Percentiles rank a stretch among this genome's conserved stretches.
Evolutionary conservation across 2,329 filamentous ascomycete species (phyloP).

Genomic region (Neodidymelliopsis sp.): DNA sequence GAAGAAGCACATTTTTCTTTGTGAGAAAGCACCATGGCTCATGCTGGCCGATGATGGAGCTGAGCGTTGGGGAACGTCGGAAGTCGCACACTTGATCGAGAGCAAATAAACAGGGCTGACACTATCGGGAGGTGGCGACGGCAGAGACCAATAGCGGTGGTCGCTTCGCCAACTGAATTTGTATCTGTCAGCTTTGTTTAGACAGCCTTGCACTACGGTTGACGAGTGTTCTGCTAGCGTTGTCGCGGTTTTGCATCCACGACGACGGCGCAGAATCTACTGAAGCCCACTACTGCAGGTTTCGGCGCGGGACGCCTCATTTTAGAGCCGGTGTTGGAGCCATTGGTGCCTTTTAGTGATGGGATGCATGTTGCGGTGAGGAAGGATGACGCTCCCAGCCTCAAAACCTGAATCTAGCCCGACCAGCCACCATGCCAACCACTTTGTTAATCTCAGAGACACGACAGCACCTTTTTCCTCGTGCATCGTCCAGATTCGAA

Average conservation of each 20-base stretch:
- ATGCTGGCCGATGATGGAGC: conserved; percentile 39
- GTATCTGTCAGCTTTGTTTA: conserved; percentile 1
- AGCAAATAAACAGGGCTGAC: background rate
- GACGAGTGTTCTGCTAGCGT: conserved; percentile 5
- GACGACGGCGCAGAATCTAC: background rate
- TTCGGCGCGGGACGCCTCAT: conserved; percentile 6
- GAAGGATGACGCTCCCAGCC: conserved; percentile 30
- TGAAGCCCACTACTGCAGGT: conserved; percentile 14
- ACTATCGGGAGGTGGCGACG: background rate
- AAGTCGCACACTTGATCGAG: conserved; percentile 27
- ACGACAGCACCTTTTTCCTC: conserved; percentile 26
- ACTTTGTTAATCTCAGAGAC: conserved; percentile 22
- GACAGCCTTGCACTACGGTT: conserved; percentile 3
- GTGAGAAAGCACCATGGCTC: conserved; percentile 49
- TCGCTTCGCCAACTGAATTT: background rate
- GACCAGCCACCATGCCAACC: conserved; percentile 30
- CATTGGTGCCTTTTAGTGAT: conserved; percentile 21
- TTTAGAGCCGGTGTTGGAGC: conserved; percentile 1
- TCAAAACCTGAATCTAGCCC: conserved; percentile 23
- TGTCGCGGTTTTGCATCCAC: conserved; percentile 4
- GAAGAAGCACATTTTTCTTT: conserved; percentile 55
- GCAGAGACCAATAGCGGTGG: background rate
- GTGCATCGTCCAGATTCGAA: conserved; percentile 18
- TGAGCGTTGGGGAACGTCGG: conserved; percentile 31
- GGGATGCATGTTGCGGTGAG: conserved; percentile 35